These are phyloP conservation scores for Entomortierella beljakovae DNA, from an alignment of 192 early-diverging fungal species.

Conservation along the genomic window DNA sequence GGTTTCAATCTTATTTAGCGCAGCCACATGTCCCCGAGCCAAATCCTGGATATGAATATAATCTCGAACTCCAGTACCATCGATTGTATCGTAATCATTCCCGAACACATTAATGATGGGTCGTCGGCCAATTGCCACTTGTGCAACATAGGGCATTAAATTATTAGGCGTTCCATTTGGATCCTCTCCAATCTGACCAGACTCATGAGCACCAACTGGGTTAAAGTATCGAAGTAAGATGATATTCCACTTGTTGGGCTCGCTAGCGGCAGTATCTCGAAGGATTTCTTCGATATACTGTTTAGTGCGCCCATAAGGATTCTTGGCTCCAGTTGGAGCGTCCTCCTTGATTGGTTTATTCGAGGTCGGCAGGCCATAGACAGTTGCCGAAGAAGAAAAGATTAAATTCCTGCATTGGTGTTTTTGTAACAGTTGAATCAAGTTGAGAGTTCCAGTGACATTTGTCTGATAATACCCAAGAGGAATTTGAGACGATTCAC, in stretches of 20 bases:
- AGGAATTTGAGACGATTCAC: conserved; percentile 80
- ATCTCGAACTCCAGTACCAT: conserved; percentile 95
- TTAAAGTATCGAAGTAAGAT: conserved; percentile 95
- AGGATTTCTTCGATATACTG: conserved; percentile 85
- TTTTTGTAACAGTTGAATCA: conserved; percentile 84
- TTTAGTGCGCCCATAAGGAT: conserved; percentile 95
- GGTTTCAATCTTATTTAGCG: conserved; percentile 77
- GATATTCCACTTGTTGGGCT: conserved; percentile 59
- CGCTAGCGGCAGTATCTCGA: conserved; percentile 56
- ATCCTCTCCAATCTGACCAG: conserved; percentile 94
- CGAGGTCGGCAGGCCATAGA: conserved; percentile 71
- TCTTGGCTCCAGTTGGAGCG: conserved; percentile 72
- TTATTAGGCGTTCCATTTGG: conserved; percentile 89
- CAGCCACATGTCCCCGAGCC: conserved; percentile 88
- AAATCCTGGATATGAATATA: conserved; percentile 98
- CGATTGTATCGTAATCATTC: conserved; percentile 90
- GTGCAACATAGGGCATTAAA: conserved; percentile 92
- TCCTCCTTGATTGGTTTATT: conserved; percentile 65
- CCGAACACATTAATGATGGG: conserved; percentile 91
- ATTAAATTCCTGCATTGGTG: conserved; percentile 87
- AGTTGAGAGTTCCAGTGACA: conserved; percentile 84
- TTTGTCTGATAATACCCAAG: conserved; percentile 93
- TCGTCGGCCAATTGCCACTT: conserved; percentile 91
- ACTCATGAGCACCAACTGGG: conserved; percentile 93
- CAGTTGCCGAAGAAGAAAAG: conserved; percentile 92